Evolutionary conservation across 495 filamentous ascomycete genomes (phyloP).

Genomic region (Trichodelitschia bisporula): DNA sequence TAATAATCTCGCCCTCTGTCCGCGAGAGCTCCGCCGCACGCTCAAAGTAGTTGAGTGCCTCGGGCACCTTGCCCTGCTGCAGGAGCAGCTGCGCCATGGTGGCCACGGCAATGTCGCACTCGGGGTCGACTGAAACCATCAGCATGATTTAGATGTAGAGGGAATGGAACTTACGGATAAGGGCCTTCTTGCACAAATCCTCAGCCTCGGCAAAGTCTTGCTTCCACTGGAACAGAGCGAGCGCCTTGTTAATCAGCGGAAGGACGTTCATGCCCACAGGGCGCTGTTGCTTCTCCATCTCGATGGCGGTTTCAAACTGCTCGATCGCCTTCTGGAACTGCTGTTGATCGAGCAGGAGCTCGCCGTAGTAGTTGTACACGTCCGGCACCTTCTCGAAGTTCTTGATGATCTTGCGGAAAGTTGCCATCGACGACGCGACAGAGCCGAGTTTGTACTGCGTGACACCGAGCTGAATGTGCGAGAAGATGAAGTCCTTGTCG

Average conservation of each 20-base stretch:
- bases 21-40: slow-evolving; percentile 84
- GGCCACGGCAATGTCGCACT: slow-evolving; percentile 95
- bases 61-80: slow-evolving; percentile 89
- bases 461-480: slow-evolving; percentile 96
- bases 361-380: slow-evolving; percentile 98
- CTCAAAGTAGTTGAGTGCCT: slow-evolving; percentile 93
- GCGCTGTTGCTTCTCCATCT: slow-evolving; percentile 89
- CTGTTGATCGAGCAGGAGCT: slow-evolving; percentile 90
- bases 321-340: slow-evolving; percentile 89
- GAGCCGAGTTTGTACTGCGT: slow-evolving; percentile 99
- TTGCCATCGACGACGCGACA: slow-evolving; percentile 92
- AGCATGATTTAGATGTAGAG: slow-evolving; percentile 1
- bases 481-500: slow-evolving; percentile 90
- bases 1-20: slow-evolving; percentile 87
- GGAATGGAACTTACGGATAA: slow-evolving; percentile 63
- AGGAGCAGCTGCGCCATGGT: slow-evolving; percentile 98
- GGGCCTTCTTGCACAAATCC: slow-evolving; percentile 85
- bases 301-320: slow-evolving; percentile 92
- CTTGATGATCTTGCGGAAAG: slow-evolving; percentile 92
- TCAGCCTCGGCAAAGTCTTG: slow-evolving; percentile 86
- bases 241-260: slow-evolving; percentile 93
- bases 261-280: slow-evolving; percentile 91
- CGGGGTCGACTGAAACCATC: slow-evolving; percentile 53
- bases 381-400: slow-evolving; percentile 92
- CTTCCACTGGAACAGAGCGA: slow-evolving; percentile 95